Evolutionary conservation across 140 eudicot genomes (phyloP), one percentile per base, ranked within the genome.

Genomic region (Artemisia princeps): DNA sequence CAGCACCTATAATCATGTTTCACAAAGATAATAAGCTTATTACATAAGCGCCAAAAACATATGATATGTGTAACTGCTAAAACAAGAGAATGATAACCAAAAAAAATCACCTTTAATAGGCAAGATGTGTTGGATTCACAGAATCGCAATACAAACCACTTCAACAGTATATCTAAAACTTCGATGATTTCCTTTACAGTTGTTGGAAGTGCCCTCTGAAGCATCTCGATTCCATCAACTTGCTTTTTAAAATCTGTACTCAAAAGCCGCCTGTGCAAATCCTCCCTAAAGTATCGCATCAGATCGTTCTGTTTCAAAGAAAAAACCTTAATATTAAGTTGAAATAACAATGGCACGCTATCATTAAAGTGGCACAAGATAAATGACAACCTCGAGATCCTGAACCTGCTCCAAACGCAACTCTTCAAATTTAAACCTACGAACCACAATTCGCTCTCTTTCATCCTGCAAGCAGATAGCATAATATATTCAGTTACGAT

Each of bases 41-140:
- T n/a, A 30, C 10, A 46, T 15, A 60, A 48, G 49, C 20, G 51
- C 46, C 50, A 69, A 62, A 54, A 12, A 63, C 16, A 70, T n/a
- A 53, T 2, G 56, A 12, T 16, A 17, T 48, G n/a, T 20, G 66
- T 3, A 48, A 16, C 51, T 55, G 70, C 48, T 49, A 0, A 42
- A 59, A 67, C 51, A 22, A 69, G 53, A 67, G 55, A 23, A 59
- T 52, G 58, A 23, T 8, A 19, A 12, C 52, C 30, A 52, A 49
- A 5, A 44, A 52, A 49, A 5, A 3, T 64, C 37, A 88, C 99
- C 99, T 94, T 94, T 16, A 94, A 75, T 64, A 94, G 80, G 84
- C 99, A 94, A 58, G 99, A 86, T 13, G 99, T 89, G 81, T 94
- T 94, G 40, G 95, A 84, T 72, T 94, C 99, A 72, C 99, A 94